A percentile compares a stretch with the other conserved stretches of the same genome.
Conservation (phyloP, 2,329 filamentous ascomycete species). For the Zymoseptoria tritici region DNA sequence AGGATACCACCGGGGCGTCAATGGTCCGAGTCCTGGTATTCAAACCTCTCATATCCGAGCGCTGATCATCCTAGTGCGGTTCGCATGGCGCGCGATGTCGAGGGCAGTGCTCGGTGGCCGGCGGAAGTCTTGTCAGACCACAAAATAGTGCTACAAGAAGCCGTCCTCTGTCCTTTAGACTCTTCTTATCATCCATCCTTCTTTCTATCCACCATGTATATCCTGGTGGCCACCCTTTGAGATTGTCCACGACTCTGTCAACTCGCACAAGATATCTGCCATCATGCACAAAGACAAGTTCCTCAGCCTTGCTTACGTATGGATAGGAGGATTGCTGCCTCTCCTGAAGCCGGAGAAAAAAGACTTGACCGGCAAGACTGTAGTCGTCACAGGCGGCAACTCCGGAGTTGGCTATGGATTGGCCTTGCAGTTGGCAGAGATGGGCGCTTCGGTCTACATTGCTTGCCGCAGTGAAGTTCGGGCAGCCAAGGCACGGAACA, state of each 20-base stretch:
- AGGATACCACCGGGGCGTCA: no score
- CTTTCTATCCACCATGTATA: no score
- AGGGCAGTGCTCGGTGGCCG: no score
- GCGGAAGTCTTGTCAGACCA: no score
- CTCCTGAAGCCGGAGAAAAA: not conserved
- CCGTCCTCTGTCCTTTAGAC: no score
- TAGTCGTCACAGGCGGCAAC: conserved; percentile 12
- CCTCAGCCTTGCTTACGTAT: not conserved
- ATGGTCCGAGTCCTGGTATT: no score
- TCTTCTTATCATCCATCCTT: no score
- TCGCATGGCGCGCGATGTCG: no score
- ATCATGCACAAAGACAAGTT: not conserved
- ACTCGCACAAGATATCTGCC: not conserved
- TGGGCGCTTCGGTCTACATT: conserved; percentile 2
- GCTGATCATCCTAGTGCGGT: no score
- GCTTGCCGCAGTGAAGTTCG: not conserved
- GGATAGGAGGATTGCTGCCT: not conserved
- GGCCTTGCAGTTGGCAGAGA: conserved; percentile 3
- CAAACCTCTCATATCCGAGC: no score
- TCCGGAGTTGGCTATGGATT: conserved; percentile 11
- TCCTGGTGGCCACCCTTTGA: no score
- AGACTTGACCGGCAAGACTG: conserved; percentile 7
- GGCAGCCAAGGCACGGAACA: not conserved
- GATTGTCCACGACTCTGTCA: not conserved
- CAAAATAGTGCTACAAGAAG: no score